Evolutionary conservation across 2,329 filamentous ascomycete genomes (phyloP).

Genomic region (Lachnum nothofagi): DNA sequence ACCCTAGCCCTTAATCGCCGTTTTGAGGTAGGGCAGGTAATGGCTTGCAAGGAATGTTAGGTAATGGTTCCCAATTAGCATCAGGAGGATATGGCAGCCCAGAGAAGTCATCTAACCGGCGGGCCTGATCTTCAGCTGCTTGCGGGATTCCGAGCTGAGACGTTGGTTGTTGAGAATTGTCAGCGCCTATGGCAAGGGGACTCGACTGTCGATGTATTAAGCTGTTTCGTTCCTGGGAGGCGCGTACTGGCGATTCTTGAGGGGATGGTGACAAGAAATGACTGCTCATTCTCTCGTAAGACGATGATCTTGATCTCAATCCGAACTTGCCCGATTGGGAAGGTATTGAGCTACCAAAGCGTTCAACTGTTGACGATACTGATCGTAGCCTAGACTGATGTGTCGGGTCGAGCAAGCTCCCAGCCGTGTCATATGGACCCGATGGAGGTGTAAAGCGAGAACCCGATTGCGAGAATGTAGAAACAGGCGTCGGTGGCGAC

Average conservation of each 20-base stretch:
- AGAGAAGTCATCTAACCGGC: conserved; percentile 1
- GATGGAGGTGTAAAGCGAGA: conserved; percentile 7
- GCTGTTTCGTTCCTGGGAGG: background rate
- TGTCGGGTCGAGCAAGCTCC: background rate
- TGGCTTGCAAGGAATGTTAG: conserved; percentile 16
- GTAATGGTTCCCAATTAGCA: background rate
- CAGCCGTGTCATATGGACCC: conserved; percentile 1
- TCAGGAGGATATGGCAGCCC: conserved; percentile 7
- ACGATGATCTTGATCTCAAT: background rate
- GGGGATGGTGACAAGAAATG: background rate
- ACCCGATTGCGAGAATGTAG: conserved; percentile 20
- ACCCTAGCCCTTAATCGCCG: conserved; percentile 1
- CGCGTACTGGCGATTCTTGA: background rate
- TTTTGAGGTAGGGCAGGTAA: conserved; percentile 17
- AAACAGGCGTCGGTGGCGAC: conserved; percentile 22
- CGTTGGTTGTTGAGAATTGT: background rate
- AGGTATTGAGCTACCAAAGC: background rate
- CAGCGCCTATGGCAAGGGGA: background rate
- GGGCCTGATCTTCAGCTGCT: background rate
- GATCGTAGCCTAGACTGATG: background rate
- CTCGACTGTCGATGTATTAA: background rate
- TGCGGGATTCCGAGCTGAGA: background rate
- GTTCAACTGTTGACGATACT: background rate
- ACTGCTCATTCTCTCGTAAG: background rate
- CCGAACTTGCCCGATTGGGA: background rate